These are phyloP conservation scores for Blepharisma japonicum DNA, from an alignment of 73 alveolate genomes.

Conservation along the genomic window DNA sequence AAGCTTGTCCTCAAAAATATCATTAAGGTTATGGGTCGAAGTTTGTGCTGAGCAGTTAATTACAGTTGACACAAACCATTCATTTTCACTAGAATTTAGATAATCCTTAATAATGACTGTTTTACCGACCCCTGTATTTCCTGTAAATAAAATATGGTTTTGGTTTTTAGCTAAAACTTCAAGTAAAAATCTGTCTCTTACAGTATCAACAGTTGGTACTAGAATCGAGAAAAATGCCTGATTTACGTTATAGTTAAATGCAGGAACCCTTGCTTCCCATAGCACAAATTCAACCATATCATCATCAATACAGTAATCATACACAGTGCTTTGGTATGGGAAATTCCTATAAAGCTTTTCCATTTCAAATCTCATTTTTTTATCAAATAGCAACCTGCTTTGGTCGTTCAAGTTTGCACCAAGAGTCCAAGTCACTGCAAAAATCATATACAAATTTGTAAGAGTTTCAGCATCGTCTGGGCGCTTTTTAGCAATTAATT, in stretches of 20 bases:
- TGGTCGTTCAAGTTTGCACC: conserved; percentile 97
- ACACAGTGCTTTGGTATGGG: conserved; percentile 84
- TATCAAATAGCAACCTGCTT: conserved; percentile 76
- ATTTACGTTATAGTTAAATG: conserved; percentile 84
- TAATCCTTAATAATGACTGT: conserved; percentile 96
- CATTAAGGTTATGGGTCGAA: conserved; percentile 88
- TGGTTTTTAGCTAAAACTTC: conserved; percentile 84
- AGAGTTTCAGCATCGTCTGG: conserved; percentile 78
- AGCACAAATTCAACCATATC: conserved; percentile 68
- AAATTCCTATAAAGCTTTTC: conserved; percentile 58
- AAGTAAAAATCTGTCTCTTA: conserved; percentile 86
- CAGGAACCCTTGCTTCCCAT: conserved; percentile 71
- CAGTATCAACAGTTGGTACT: conserved; percentile 98
- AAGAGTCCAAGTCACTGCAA: conserved; percentile 95
- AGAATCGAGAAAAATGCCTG: conserved; percentile 96
- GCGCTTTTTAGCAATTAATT: conserved; percentile 49
- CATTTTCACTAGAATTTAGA: conserved; percentile 71
- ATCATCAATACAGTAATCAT: conserved; percentile 75
- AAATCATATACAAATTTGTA: conserved; percentile 72
- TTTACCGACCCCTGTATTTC: conserved; percentile 99
- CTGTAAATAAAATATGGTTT: conserved; percentile 90
- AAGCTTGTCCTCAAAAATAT: conserved; percentile 95
- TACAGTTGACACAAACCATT: conserved; percentile 86
- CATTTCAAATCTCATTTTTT: conserved; percentile 67
- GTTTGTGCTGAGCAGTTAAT: conserved; percentile 99